These are phyloP conservation scores for Phycomyces nitens DNA, from an alignment of 192 early-diverging fungal species.

Conservation along the genomic window DNA sequence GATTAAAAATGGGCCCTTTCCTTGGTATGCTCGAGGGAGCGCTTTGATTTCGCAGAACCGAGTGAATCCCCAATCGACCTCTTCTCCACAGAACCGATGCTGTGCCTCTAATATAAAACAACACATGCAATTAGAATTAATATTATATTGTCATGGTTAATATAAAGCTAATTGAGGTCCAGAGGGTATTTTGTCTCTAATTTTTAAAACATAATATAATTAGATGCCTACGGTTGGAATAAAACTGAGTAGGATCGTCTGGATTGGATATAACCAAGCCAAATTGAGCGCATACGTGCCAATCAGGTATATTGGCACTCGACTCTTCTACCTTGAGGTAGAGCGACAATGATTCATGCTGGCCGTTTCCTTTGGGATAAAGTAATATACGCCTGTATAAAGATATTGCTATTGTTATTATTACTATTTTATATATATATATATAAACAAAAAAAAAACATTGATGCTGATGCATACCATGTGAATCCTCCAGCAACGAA, in stretches of 20 bases:
- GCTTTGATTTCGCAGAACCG: conserved; percentile 59
- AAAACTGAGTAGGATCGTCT: conserved; percentile 56
- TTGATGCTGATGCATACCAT: conserved; percentile 8
- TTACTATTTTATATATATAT: background rate
- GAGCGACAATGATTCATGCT: conserved; percentile 64
- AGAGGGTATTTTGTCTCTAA: too few species aligned
- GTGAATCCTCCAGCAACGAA: conserved; percentile 10
- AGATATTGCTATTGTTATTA: background rate
- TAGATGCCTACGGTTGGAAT: conserved; percentile 41
- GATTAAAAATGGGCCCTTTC: conserved; percentile 53
- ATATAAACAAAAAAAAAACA: too few species aligned
- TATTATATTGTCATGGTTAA: conserved; percentile 38
- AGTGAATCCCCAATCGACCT: conserved; percentile 96
- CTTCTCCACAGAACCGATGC: conserved; percentile 80
- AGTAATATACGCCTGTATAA: conserved; percentile 74
- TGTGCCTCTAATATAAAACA: conserved; percentile 44
- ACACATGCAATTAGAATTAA: background rate
- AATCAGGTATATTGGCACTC: conserved; percentile 46
- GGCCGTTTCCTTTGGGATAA: conserved; percentile 87
- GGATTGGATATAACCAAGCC: conserved; percentile 72
- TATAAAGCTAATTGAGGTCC: conserved; percentile 55
- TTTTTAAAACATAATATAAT: too few species aligned
- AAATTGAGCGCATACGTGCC: conserved; percentile 85
- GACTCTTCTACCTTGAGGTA: conserved; percentile 85
- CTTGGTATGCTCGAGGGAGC: conserved; percentile 29